Evolutionary conservation across 345 rosid species (phyloP), one percentile per base, ranked within the genome.

Genomic region (Ricinus communis): DNA sequence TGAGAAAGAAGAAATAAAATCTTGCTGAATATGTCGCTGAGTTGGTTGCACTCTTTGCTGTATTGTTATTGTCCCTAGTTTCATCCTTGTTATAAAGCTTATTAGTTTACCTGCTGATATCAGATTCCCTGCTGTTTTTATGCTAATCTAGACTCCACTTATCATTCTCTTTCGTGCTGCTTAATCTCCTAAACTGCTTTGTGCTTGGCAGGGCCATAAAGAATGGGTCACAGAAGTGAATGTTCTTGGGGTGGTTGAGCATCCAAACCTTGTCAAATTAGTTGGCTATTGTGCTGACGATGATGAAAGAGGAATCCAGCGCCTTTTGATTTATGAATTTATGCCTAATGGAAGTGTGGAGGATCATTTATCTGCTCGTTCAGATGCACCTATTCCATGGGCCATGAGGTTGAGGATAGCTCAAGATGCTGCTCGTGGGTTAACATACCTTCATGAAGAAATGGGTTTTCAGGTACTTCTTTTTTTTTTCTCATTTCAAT

Each of bases 161-260:
- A 40, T 52, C 14, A 15, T 49, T 61, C 28, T 38, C 8, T 31
- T 38, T 50, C 43, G 0, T 40, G 24, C 33, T 12, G 12, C 28
- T 22, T 46, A 43, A 51, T 49, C 62, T 46, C 31, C 54, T 53
- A 61, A 67, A 21, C 70, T 45, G 41, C 65, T 36, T 25, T 64
- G 68, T 75, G 69, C 68, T 47, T 79, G 74, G 53, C 87, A 94
- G 96, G 98, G 98, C 36, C 95, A 94, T 71, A 94, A 84, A 65
- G 91, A 91, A 73, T 94, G 97, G 96, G 87, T 90, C 75, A 94
- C 97, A 5, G 97, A 94, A 82, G 96, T 94, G 33, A 85, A 94
- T 84, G 73, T 94, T 22, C 97, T 94, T 0, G 97, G 98, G 14
- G 85, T 91, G 46, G 88, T 87, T 6, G 92, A 91, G 86, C 96